Evolutionary conservation across 768 basidiomycete species (phyloP).

Genomic region (Lactarius sanguifluus): DNA sequence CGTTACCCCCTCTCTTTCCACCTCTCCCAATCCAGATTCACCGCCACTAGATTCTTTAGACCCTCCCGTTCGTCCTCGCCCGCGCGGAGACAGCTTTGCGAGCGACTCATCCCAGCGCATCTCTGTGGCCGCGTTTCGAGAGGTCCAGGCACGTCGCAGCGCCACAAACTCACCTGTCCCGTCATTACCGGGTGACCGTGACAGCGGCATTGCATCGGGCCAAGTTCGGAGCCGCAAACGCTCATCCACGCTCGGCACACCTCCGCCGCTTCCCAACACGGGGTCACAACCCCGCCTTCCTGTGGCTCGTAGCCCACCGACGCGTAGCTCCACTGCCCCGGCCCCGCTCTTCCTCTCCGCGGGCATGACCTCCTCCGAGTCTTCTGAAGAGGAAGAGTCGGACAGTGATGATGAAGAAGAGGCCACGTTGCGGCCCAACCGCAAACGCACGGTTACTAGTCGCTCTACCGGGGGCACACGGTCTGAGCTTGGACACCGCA

Average conservation of each 20-base stretch:
- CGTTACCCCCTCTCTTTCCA: constrained; percentile 49
- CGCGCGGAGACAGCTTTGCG: constrained; percentile 56
- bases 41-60: constrained; percentile 31
- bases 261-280: not conserved
- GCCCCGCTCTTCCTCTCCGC: constrained; percentile 31
- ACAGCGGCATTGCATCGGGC: constrained; percentile 6
- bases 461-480: constrained; percentile 16
- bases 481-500: constrained; percentile 35
- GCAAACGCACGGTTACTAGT: constrained; percentile 38
- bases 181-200: constrained; percentile 15
- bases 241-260: constrained; percentile 18
- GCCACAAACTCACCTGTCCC: constrained; percentile 60
- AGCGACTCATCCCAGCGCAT: constrained; percentile 74
- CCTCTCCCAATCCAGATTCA: constrained; percentile 30
- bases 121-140: constrained; percentile 78
- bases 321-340: constrained; percentile 28
- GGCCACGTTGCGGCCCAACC: constrained; percentile 37
- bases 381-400: constrained; percentile 36
- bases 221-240: constrained; percentile 21
- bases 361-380: constrained; percentile 39
- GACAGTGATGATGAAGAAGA: constrained; percentile 39
- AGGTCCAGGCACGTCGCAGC: constrained; percentile 69
- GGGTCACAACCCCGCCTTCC: constrained; percentile 5
- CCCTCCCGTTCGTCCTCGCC: constrained; percentile 46
- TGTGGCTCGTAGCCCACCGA: constrained; percentile 2